A percentile compares a stretch with the other conserved stretches of the same genome.
These are phyloP conservation scores for Ambrosia hybrid DNA, from an alignment of 140 eudicot genomes.

Conservation along the genomic window DNA sequence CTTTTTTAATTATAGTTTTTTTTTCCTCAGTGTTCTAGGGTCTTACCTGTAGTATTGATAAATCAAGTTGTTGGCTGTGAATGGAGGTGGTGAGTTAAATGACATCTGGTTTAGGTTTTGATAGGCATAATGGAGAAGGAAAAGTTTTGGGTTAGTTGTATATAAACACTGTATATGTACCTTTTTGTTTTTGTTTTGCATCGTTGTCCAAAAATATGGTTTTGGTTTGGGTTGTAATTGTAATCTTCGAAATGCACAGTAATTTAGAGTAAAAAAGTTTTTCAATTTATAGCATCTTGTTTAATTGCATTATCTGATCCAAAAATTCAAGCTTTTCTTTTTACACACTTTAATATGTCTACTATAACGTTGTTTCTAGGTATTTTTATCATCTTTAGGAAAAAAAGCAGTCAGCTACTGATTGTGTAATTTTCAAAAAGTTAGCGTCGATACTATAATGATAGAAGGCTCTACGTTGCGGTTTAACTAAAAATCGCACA, in stretches of 20 bases:
- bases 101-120: constrained; percentile 15
- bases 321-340: constrained; percentile 15
- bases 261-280: constrained; percentile 26
- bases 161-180: constrained; percentile 37
- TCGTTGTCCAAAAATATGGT: constrained; percentile 10
- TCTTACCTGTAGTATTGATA: constrained; percentile 14
- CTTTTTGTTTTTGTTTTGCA: not conserved
- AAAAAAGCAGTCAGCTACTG: too few species aligned
- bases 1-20: constrained; percentile 4
- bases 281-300: constrained; percentile 11
- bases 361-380: too few species aligned
- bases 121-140: constrained; percentile 18
- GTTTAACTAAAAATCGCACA: too few species aligned
- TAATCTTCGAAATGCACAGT: constrained; percentile 25
- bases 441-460: too few species aligned
- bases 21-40: constrained; percentile 5
- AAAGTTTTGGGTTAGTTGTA: constrained; percentile 40
- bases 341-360: not conserved
- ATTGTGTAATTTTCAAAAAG: too few species aligned
- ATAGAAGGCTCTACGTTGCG: too few species aligned
- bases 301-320: constrained; percentile 25
- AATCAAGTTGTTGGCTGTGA: constrained; percentile 20
- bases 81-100: constrained; percentile 2
- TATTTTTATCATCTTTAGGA: too few species aligned
- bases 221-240: constrained; percentile 24